phyloP scores from a whole-genome alignment of 257 asterid genomes.

The Primulina tabacum region DNA sequence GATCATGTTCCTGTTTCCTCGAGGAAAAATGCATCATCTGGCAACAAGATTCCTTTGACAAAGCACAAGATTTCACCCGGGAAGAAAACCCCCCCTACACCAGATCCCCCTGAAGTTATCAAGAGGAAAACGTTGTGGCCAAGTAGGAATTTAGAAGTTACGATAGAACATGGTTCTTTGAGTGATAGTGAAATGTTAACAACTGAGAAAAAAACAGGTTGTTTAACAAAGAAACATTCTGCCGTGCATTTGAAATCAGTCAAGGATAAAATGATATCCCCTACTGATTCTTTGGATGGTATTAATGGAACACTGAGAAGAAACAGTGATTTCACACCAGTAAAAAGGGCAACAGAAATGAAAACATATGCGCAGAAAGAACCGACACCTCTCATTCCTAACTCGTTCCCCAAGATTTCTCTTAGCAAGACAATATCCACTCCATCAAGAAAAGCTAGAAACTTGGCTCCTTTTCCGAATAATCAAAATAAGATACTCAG shows the following conservation, averaged over 20 bases:
- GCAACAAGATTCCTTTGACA: constrained; percentile 18
- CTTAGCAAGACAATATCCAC: constrained; percentile 13
- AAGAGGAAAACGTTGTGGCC: constrained; percentile 35
- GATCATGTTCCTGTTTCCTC: neutral
- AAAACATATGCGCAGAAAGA: constrained; percentile 19
- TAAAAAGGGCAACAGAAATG: constrained; percentile 17
- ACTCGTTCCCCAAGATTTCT: constrained; percentile 17
- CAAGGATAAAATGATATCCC: constrained; percentile 27
- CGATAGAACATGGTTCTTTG: constrained; percentile 23
- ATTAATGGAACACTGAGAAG: constrained; percentile 15
- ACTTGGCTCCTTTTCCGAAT: constrained; percentile 22
- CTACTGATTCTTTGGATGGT: constrained; percentile 24
- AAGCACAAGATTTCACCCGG: constrained; percentile 23
- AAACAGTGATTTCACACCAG: constrained; percentile 18
- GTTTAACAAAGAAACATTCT: constrained; percentile 26
- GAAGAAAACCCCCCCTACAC: constrained; percentile 23
- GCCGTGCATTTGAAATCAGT: constrained; percentile 23
- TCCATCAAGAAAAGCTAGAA: constrained; percentile 20
- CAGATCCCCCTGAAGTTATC: constrained; percentile 34
- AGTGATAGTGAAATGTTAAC: constrained; percentile 24
- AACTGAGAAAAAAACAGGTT: constrained; percentile 31
- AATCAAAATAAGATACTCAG: constrained; percentile 13
- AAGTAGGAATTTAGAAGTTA: constrained; percentile 26
- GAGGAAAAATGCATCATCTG: constrained; percentile 16
- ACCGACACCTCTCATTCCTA: constrained; percentile 20